These are phyloP conservation scores for Boletus holoroseus DNA, from an alignment of 1,284 basidiomycete species.

Conservation along the genomic window DNA sequence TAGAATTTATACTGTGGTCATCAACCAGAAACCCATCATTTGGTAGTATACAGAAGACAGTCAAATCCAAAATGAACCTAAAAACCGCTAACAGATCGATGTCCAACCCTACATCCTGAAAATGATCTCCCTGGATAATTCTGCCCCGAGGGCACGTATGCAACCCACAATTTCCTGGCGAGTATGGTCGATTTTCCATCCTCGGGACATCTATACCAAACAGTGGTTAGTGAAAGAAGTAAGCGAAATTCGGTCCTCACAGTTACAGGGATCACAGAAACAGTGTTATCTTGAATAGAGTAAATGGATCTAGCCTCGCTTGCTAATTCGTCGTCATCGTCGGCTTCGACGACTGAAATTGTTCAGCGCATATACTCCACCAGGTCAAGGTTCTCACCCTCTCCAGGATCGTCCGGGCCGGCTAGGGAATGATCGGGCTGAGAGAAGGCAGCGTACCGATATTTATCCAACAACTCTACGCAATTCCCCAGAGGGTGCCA, in stretches of 20 bases:
- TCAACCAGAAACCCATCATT: neutral
- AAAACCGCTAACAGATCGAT: neutral
- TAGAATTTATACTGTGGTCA: neutral
- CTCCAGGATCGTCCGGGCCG: constrained; percentile 22
- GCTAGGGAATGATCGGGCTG: constrained; percentile 52
- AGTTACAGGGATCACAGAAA: constrained; percentile 27
- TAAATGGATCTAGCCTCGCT: constrained; percentile 21
- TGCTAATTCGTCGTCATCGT: constrained; percentile 21
- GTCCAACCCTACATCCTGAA: constrained; percentile 25
- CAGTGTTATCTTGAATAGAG: constrained; percentile 17
- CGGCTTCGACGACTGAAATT: constrained; percentile 12
- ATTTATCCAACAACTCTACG: constrained; percentile 53
- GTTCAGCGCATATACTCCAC: neutral
- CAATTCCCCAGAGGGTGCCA: constrained; percentile 70
- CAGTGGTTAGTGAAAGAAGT: constrained; percentile 7
- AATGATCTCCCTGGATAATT: constrained; percentile 37
- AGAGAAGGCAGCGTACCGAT: constrained; percentile 66
- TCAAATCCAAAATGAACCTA: neutral
- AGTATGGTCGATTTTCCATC: constrained; percentile 28
- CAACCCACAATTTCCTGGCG: constrained; percentile 33
- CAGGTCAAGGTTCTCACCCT: constrained; percentile 16
- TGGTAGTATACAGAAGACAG: neutral
- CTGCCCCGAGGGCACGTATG: constrained; percentile 38
- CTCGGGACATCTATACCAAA: constrained; percentile 28
- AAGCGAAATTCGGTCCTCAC: constrained; percentile 14